A percentile compares a stretch with the other conserved stretches of the same genome.
Conservation (phyloP, 805 yeast genomes). For the Scheffersomyces lignosus region DNA sequence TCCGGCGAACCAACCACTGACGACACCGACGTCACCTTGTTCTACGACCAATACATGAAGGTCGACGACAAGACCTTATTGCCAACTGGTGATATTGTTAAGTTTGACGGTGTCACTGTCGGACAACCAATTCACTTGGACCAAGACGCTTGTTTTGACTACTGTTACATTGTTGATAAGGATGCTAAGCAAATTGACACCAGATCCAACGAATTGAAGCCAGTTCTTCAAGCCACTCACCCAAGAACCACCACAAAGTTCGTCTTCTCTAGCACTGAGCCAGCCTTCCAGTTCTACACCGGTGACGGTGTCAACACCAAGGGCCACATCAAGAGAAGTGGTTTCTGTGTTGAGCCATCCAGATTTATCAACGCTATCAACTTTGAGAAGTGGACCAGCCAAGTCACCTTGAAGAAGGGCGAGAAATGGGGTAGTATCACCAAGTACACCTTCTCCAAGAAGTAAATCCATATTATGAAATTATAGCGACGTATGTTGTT, state of each 20-base stretch:
- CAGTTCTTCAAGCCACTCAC: constrained; percentile 45
- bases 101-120: constrained; percentile 17
- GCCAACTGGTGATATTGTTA: constrained; percentile 48
- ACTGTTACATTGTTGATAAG: constrained; percentile 49
- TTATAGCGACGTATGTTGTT: no score
- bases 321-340: constrained; percentile 42
- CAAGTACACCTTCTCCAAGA: constrained; percentile 21
- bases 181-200: constrained; percentile 45
- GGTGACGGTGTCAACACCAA: constrained; percentile 50
- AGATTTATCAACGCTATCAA: constrained; percentile 59
- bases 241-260: constrained; percentile 45
- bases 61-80: constrained; percentile 35
- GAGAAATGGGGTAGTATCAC: constrained; percentile 53
- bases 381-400: constrained; percentile 43
- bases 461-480: background rate
- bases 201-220: constrained; percentile 32
- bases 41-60: constrained; percentile 41
- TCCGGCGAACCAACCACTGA: constrained; percentile 27
- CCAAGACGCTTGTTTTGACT: constrained; percentile 33
- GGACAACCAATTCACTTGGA: constrained; percentile 18
- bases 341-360: constrained; percentile 64
- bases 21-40: constrained; percentile 33
- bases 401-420: constrained; percentile 49
- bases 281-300: constrained; percentile 65
- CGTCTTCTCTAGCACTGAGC: constrained; percentile 57